A percentile compares a stretch with the other conserved stretches of the same genome.
These are phyloP conservation scores for Cucurbita ficifolia DNA, from an alignment of 306 rosid species.

Conservation along the genomic window DNA sequence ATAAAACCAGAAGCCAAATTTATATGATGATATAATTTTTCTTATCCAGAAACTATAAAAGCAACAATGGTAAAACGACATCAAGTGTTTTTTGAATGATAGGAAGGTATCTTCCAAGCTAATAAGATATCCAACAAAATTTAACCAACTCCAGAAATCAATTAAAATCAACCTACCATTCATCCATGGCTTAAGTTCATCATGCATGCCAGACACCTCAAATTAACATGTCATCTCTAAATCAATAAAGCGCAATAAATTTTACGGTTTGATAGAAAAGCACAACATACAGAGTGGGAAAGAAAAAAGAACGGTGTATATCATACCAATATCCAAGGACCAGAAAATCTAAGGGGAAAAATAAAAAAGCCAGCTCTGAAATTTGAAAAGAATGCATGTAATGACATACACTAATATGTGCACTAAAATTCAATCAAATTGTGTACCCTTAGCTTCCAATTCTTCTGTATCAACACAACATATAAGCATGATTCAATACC, in stretches of 20 bases:
- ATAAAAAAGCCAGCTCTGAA: background rate
- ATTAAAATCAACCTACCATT: background rate
- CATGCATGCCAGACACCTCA: background rate
- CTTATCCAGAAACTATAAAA: background rate
- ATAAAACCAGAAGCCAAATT: background rate
- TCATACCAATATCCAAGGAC: background rate
- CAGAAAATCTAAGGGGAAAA: background rate
- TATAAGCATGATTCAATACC: slow-evolving; percentile 22
- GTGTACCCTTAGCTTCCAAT: background rate
- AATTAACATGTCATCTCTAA: background rate
- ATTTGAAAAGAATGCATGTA: background rate
- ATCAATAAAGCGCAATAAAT: background rate
- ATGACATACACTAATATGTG: background rate
- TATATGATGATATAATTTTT: background rate
- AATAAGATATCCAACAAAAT: background rate
- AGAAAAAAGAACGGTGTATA: background rate
- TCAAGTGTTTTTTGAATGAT: background rate
- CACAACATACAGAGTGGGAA: background rate
- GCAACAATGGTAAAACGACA: background rate
- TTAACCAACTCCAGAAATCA: background rate
- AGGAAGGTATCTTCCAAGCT: background rate
- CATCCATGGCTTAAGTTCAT: background rate
- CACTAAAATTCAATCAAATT: background rate
- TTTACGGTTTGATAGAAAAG: background rate
- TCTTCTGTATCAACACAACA: background rate